Percentiles rank a stretch among this genome's conserved stretches.
Conservation (phyloP, 176 grass and related monocot species). For the Oryza glaberrima region DNA sequence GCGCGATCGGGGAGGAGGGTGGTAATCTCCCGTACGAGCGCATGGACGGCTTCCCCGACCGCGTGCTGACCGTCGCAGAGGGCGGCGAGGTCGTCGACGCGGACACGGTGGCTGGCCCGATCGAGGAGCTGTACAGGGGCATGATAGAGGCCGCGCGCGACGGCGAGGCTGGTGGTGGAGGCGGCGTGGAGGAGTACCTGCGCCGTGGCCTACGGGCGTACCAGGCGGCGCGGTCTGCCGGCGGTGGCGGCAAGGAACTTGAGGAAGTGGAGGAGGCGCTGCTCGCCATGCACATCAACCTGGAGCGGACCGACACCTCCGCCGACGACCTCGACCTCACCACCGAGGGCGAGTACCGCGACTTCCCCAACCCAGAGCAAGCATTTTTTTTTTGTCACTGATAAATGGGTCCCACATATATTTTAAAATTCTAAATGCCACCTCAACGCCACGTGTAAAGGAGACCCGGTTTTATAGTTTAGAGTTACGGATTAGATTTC, state of each 20-base stretch:
- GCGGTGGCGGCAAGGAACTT: constrained; percentile 13
- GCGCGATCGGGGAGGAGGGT: constrained; percentile 24
- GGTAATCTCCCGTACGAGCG: constrained; percentile 59
- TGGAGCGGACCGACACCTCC: constrained; percentile 66
- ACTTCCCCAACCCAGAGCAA: constrained; percentile 45
- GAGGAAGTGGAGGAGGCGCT: constrained; percentile 70
- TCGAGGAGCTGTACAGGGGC: constrained; percentile 59
- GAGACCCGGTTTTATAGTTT: too few relatives aligned
- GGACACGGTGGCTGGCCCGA: constrained; percentile 44
- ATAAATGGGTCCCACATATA: too few relatives aligned
- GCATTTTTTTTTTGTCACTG: too few relatives aligned
- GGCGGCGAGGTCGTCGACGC: constrained; percentile 62
- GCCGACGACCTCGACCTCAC: constrained; percentile 70
- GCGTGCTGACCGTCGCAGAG: constrained; percentile 69
- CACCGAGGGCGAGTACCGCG: constrained; percentile 82
- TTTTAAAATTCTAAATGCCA: too few relatives aligned
- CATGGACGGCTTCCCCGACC: constrained; percentile 80
- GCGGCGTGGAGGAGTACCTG: constrained; percentile 61
- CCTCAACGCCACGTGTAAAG: too few relatives aligned
- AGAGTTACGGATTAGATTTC: too few relatives aligned
- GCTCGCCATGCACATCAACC: constrained; percentile 66
- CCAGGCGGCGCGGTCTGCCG: constrained; percentile 38
- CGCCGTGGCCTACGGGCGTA: constrained; percentile 58
- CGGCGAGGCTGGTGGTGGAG: constrained; percentile 39
- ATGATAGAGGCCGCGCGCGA: constrained; percentile 71